These are phyloP conservation scores for Clonostachys sp. DNA, from an alignment of 2,329 filamentous ascomycete species.

Conservation along the genomic window DNA sequence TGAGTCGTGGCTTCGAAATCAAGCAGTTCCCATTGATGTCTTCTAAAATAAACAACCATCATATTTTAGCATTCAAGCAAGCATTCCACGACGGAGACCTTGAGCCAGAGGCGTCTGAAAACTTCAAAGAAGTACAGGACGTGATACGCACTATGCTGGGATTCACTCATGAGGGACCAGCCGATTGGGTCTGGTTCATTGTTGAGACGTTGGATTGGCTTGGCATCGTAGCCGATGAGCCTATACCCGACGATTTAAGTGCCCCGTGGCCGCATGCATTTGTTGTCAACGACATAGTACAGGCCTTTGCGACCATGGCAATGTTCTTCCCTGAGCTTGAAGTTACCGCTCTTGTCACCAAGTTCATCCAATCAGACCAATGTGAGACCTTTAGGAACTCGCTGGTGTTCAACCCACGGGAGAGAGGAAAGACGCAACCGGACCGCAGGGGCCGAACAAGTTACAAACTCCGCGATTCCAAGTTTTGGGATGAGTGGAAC, in stretches of 20 bases:
- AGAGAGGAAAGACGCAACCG: constrained; percentile 10
- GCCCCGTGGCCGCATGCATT: constrained; percentile 16
- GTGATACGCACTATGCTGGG: constrained; percentile 10
- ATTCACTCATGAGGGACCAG: constrained; percentile 3
- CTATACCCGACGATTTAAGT: constrained; percentile 4
- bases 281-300: constrained; percentile 14
- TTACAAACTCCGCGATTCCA: constrained; percentile 10
- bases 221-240: constrained; percentile 6
- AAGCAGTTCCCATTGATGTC: background rate
- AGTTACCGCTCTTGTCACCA: constrained; percentile 4
- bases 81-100: constrained; percentile 17
- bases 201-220: constrained; percentile 14
- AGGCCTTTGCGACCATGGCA: constrained; percentile 12
- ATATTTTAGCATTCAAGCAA: constrained; percentile 13
- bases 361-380: constrained; percentile 9
- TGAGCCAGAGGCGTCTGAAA: constrained; percentile 12
- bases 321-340: constrained; percentile 17
- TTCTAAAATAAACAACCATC: background rate
- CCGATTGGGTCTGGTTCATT: constrained; percentile 15
- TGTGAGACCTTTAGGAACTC: constrained; percentile 9
- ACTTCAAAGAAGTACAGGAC: constrained; percentile 8
- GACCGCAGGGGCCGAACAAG: constrained; percentile 14
- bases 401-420: constrained; percentile 10
- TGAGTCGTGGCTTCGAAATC: constrained; percentile 4
- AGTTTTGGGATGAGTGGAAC: constrained; percentile 15